These are phyloP conservation scores for Rhodamnia rubescens DNA, from an alignment of 345 rosid genomes.

Conservation along the genomic window DNA sequence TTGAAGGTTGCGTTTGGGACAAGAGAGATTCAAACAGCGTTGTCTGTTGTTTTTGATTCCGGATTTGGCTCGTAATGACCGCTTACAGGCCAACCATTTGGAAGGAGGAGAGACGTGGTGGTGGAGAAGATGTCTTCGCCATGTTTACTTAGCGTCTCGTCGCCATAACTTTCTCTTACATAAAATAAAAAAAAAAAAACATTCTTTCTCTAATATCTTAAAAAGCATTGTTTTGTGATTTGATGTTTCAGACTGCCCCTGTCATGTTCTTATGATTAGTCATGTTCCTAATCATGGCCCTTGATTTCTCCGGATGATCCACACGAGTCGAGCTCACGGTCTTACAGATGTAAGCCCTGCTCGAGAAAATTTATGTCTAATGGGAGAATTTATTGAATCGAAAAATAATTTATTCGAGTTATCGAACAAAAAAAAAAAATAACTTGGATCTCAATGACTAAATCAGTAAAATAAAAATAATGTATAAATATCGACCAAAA, in stretches of 20 bases:
- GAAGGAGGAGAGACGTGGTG: conserved; percentile 22
- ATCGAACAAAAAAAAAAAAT: accelerated
- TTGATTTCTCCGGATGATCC: background rate
- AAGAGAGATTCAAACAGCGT: background rate
- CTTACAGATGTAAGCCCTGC: background rate
- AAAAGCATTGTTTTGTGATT: background rate
- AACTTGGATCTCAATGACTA: background rate
- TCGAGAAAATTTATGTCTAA: background rate
- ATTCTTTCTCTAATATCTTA: background rate
- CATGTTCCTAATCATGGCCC: background rate
- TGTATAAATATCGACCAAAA: too few species aligned
- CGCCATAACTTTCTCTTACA: background rate
- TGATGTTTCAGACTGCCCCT: background rate
- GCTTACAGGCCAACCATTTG: conserved; percentile 60
- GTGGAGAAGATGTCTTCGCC: conserved; percentile 10
- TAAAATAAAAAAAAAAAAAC: too few species aligned
- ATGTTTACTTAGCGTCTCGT: conserved; percentile 12
- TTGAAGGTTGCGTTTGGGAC: background rate
- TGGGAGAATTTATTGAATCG: accelerated
- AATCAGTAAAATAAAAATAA: accelerated
- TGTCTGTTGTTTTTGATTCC: conserved; percentile 28
- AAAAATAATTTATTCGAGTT: background rate
- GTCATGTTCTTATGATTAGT: background rate
- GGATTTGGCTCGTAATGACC: conserved; percentile 43
- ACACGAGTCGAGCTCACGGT: background rate